These are phyloP conservation scores for Glaciozyma martinii DNA, from an alignment of 768 basidiomycete genomes.

Conservation along the genomic window DNA sequence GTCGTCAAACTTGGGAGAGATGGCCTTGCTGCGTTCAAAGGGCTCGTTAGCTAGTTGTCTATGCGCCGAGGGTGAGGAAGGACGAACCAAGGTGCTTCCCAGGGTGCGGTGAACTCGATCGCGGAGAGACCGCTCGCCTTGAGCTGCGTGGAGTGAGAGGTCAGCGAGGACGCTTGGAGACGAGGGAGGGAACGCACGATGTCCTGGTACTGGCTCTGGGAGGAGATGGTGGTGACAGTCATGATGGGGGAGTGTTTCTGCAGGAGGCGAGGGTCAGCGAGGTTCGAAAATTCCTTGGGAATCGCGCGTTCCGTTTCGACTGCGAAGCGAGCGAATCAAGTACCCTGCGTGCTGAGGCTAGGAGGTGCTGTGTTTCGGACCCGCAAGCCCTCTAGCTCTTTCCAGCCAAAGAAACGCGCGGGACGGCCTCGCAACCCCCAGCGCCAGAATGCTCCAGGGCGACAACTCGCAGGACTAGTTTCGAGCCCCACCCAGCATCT, in stretches of 20 bases:
- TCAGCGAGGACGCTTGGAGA: neutral
- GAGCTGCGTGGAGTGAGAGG: conserved; percentile 7
- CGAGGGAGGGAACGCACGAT: conserved; percentile 9
- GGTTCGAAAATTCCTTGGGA: no score
- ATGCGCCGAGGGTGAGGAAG: neutral
- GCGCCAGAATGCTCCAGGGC: no score
- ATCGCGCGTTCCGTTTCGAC: no score
- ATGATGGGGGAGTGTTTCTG: neutral
- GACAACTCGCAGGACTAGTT: no score
- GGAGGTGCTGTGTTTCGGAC: no score
- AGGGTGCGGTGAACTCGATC: conserved; percentile 24
- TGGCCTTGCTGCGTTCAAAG: conserved; percentile 18
- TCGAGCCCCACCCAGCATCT: no score
- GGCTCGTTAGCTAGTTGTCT: no score
- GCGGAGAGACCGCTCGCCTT: conserved; percentile 4
- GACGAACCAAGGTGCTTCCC: conserved; percentile 25
- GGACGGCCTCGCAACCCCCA: no score
- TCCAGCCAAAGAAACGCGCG: no score
- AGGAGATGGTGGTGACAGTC: conserved; percentile 19
- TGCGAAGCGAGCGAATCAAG: no score
- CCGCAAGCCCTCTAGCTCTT: no score
- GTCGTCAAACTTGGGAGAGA: conserved; percentile 19
- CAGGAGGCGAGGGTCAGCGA: neutral
- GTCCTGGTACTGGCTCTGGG: conserved; percentile 18
- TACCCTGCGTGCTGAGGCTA: no score